Percentiles rank a stretch among this genome's conserved stretches.
phyloP scores from a whole-genome alignment of 2,329 filamentous ascomycete genomes.

The Phyllosticta ampelicida region DNA sequence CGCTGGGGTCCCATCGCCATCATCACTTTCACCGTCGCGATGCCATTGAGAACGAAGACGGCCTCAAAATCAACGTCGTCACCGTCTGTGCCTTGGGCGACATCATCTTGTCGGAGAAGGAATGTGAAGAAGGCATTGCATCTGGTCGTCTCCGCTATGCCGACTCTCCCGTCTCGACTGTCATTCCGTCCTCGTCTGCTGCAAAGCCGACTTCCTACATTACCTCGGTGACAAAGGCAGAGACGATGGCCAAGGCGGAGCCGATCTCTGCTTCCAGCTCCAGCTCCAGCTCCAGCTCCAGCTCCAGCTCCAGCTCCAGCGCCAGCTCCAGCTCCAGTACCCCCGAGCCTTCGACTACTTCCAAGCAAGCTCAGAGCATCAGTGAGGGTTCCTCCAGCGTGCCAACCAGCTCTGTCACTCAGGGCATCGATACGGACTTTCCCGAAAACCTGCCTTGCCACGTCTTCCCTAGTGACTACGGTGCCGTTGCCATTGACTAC shows the following conservation, averaged over 20 bases:
- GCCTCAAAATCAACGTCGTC: constrained; percentile 50
- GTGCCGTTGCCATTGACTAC: constrained; percentile 60
- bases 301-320: constrained; percentile 22
- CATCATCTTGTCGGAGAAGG: constrained; percentile 46
- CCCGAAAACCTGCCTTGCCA: constrained; percentile 61
- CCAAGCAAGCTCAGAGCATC: constrained; percentile 12
- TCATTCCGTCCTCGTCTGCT: constrained; percentile 36
- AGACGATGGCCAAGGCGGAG: constrained; percentile 10
- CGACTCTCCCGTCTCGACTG: constrained; percentile 3
- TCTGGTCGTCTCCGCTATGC: constrained; percentile 53
- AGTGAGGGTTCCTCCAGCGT: constrained; percentile 13
- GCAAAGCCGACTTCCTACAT: constrained; percentile 9
- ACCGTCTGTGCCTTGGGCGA: constrained; percentile 64
- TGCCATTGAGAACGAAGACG: constrained; percentile 22
- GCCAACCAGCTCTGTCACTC: constrained; percentile 14
- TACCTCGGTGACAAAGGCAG: constrained; percentile 13
- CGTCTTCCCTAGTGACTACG: constrained; percentile 69
- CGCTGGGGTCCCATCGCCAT: constrained; percentile 6
- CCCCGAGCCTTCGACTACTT: constrained; percentile 15
- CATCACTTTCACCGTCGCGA: constrained; percentile 4
- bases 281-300: constrained; percentile 15
- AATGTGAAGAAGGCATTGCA: constrained; percentile 61
- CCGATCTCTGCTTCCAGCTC: constrained; percentile 28
- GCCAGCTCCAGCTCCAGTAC: constrained; percentile 13
- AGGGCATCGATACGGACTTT: constrained; percentile 58